These are phyloP conservation scores for Epichloe sibirici DNA, from an alignment of 2,329 filamentous ascomycete genomes.

Conservation along the genomic window DNA sequence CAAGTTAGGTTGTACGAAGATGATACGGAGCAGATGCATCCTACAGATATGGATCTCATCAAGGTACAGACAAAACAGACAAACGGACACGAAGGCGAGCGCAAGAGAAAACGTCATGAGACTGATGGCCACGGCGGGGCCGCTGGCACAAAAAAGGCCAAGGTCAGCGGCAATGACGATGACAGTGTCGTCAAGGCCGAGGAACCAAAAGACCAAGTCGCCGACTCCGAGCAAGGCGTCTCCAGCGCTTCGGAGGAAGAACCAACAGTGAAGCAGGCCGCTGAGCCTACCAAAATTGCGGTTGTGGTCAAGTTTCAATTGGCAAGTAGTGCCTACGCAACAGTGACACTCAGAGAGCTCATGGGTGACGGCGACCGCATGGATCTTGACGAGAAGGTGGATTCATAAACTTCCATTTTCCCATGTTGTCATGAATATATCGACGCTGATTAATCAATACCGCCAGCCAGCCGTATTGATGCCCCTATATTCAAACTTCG, in stretches of 20 bases:
- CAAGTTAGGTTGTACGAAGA: conserved; percentile 58
- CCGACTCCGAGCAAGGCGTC: neutral
- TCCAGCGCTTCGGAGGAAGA: conserved; percentile 8
- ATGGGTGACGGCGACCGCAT: conserved; percentile 40
- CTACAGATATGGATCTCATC: conserved; percentile 70
- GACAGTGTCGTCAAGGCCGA: neutral
- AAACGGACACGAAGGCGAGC: conserved; percentile 2
- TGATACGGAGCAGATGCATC: conserved; percentile 72
- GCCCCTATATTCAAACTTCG: neutral
- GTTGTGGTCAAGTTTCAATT: conserved; percentile 66
- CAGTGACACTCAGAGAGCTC: conserved; percentile 68
- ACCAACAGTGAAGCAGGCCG: conserved; percentile 12
- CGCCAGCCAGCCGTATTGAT: conserved; percentile 2
- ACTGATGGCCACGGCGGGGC: conserved; percentile 8
- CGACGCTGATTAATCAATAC: neutral
- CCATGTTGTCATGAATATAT: neutral
- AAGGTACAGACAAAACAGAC: conserved; percentile 19
- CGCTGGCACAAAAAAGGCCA: conserved; percentile 4
- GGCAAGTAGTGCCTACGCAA: conserved; percentile 71
- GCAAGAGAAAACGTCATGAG: conserved; percentile 10
- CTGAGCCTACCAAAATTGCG: conserved; percentile 35
- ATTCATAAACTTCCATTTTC: neutral
- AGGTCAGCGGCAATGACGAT: conserved; percentile 4
- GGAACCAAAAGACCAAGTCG: neutral
- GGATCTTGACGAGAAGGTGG: conserved; percentile 10